Percentiles rank a stretch among this genome's conserved stretches.
Conservation (phyloP, 257 asterid genomes). For the Fraxinus quadrangulata region DNA sequence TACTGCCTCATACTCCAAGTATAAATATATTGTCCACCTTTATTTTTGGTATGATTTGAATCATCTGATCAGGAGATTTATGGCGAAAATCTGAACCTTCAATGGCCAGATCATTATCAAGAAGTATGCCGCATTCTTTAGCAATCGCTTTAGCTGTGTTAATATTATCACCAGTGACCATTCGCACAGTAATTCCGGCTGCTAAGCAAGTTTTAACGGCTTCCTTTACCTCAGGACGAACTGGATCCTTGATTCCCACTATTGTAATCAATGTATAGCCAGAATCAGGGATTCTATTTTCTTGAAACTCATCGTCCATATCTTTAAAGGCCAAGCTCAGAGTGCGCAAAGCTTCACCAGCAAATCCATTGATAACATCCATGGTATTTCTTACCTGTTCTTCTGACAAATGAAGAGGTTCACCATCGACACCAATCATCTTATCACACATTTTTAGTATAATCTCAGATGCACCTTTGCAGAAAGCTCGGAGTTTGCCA, state of each 20-base stretch:
- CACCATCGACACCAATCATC: conserved; percentile 59
- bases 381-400: conserved; percentile 45
- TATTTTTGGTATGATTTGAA: conserved; percentile 65
- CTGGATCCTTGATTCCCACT: conserved; percentile 96
- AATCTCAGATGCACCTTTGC: conserved; percentile 99
- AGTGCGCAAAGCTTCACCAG: conserved; percentile 82
- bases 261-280: conserved; percentile 81
- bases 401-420: conserved; percentile 58
- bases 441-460: conserved; percentile 64
- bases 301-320: conserved; percentile 48
- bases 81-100: conserved; percentile 84
- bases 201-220: conserved; percentile 81
- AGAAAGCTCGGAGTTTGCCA: conserved; percentile 69
- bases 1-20: no score
- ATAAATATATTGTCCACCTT: no score
- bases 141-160: conserved; percentile 97
- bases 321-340: conserved; percentile 90
- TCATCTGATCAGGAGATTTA: conserved; percentile 64
- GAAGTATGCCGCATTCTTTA: conserved; percentile 86
- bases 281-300: no score
- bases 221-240: conserved; percentile 87
- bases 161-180: conserved; percentile 96
- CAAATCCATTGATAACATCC: conserved; percentile 67
- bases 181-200: conserved; percentile 91
- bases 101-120: conserved; percentile 68